phyloP scores from a whole-genome alignment of 345 rosid genomes.

The Psidium guajava region DNA sequence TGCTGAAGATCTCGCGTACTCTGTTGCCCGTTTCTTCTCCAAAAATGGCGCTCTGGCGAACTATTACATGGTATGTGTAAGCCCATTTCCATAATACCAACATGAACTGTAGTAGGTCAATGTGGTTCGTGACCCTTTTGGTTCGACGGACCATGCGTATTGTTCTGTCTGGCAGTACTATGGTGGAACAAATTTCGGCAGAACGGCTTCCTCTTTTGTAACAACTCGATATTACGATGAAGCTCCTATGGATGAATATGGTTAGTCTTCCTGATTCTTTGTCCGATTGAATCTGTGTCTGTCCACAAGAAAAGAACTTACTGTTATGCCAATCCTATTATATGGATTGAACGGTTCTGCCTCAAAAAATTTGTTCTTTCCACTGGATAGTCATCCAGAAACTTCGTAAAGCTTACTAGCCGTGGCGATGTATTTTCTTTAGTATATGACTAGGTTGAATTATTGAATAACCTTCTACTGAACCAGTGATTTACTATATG shows the following conservation, averaged over 20 bases:
- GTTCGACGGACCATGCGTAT: background rate
- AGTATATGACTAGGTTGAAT: background rate
- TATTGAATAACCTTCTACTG: background rate
- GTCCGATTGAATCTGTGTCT: background rate
- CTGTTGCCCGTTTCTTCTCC: conserved; percentile 37
- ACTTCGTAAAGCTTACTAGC: background rate
- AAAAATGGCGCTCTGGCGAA: conserved; percentile 38
- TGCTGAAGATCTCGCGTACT: conserved; percentile 30
- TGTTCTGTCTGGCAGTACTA: conserved; percentile 15
- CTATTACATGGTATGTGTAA: conserved; percentile 35
- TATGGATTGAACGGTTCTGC: background rate
- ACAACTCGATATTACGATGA: conserved; percentile 46
- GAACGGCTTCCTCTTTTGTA: conserved; percentile 30
- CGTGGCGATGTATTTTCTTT: background rate
- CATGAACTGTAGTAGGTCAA: background rate
- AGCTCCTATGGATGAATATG: conserved; percentile 43
- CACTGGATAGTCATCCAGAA: background rate
- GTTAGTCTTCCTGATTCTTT: conserved; percentile 3
- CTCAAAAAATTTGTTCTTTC: background rate
- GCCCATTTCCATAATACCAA: background rate
- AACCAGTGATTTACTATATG: background rate
- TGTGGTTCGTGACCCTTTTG: background rate
- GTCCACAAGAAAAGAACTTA: background rate
- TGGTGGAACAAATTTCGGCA: conserved; percentile 41
- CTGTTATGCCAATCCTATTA: background rate